Evolutionary conservation across 495 filamentous ascomycete genomes (phyloP), one percentile per base, ranked within the genome.

Genomic region (Letharia lupina): DNA sequence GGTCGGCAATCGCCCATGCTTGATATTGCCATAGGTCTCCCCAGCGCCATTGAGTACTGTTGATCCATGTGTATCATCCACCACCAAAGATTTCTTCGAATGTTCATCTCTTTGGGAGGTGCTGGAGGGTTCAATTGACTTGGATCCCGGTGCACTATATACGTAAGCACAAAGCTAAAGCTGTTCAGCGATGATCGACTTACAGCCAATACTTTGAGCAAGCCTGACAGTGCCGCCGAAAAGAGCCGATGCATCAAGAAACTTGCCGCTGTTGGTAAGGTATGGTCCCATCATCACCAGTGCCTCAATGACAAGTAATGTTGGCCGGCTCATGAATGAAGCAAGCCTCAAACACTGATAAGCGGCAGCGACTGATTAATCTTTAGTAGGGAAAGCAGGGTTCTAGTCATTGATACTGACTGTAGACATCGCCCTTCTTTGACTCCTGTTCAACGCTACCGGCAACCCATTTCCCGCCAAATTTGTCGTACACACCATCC

Each of bases 31-130:
- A 80, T 66, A 11, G 79, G 79, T 56, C 79, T 69, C 18, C 79
- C 78, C 0, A 80, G 73, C 2, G 78, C 78, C 68, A 81, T 77
- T 20, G 78, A 80, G 63, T 81, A 81, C 44, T 80, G 75, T 70
- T 79, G 76, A 65, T 81, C 79, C 78, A 80, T 79, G 65, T 80
- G 76, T 57, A 81, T 70, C 70, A 81, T 79, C 79, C 79, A 80
- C 79, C 79, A 81, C 79, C 79, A 81, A 4, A 81, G 69, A 40
- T 74, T 73, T 60, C 76, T 75, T 10, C 79, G 74, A 39, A 74
- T 65, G 16, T 70, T 67, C 57, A 72, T 72, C 67, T 81, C 77
- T 31, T 74, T 72, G 3, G 74, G 68, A 31, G 77, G 71, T n/a
- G 77, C 76, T 20, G 74, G 72, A 4, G 77, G 76, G 61, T 79